Conservation (phyloP, 2,329 filamentous ascomycete species). For the Macrophomina pseudophaseolina region DNA sequence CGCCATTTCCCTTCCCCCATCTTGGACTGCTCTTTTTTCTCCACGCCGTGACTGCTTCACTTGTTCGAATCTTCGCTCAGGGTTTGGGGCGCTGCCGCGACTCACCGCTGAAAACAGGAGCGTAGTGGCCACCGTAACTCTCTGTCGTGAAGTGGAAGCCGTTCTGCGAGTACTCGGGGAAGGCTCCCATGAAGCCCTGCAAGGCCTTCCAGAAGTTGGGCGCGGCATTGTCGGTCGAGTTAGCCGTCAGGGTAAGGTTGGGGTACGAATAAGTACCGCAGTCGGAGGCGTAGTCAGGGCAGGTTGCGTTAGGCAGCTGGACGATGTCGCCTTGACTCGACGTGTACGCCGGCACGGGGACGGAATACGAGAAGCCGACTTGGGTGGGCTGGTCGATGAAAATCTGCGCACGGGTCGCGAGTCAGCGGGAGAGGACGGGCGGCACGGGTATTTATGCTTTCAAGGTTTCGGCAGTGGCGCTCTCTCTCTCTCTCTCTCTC, state of each 20-base stretch:
- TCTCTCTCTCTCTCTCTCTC: no score
- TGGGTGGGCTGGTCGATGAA: constrained; percentile 72
- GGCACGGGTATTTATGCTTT: no score
- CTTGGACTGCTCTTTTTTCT: neutral
- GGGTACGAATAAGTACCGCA: constrained; percentile 64
- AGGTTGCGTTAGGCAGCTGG: constrained; percentile 52
- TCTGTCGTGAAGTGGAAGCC: constrained; percentile 63
- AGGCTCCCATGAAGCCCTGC: constrained; percentile 67
- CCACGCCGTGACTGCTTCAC: neutral
- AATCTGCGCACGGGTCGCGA: constrained; percentile 43
- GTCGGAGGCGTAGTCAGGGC: constrained; percentile 56
- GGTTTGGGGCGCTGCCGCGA: neutral
- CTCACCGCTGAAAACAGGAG: constrained; percentile 56
- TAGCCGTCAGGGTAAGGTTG: constrained; percentile 57
- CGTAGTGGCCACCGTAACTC: constrained; percentile 65
- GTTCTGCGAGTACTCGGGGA: constrained; percentile 53
- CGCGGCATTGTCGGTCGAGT: constrained; percentile 59
- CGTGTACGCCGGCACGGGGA: constrained; percentile 49
- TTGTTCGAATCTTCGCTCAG: neutral
- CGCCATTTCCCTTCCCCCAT: no score
- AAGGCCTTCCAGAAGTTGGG: constrained; percentile 66
- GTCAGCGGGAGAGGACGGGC: neutral
- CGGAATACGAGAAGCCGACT: constrained; percentile 63
- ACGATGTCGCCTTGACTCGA: constrained; percentile 46
- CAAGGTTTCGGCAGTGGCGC: no score